These are phyloP conservation scores for Buddleja alternifolia DNA, from an alignment of 257 asterid genomes.

Conservation along the genomic window DNA sequence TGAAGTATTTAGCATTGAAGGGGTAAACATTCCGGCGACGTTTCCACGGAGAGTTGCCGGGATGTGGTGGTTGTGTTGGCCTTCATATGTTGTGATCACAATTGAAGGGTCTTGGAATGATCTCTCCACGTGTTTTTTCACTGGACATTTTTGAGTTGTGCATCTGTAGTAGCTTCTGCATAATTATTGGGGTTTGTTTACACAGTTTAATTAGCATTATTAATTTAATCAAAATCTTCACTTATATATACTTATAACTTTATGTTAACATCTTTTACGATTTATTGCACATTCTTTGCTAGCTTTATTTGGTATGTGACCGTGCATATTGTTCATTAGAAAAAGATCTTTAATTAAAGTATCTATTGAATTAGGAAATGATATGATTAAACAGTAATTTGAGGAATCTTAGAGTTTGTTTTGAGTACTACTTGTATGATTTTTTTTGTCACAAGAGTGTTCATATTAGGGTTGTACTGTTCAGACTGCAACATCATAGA, in stretches of 20 bases:
- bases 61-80: slow-evolving; percentile 69
- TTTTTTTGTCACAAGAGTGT: slow-evolving; percentile 20
- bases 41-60: slow-evolving; percentile 50
- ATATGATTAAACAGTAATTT: too few relatives aligned
- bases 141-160: slow-evolving; percentile 65
- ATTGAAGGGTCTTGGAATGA: slow-evolving; percentile 64
- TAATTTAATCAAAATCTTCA: not conserved
- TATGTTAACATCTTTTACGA: too few relatives aligned
- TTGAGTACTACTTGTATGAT: not conserved
- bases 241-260: too few relatives aligned
- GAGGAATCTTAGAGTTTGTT: not conserved
- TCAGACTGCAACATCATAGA: slow-evolving; percentile 12
- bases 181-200: not conserved
- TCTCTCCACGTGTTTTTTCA: slow-evolving; percentile 71
- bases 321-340: too few relatives aligned
- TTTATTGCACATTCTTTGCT: too few relatives aligned
- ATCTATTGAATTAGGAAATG: too few relatives aligned
- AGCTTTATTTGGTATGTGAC: too few relatives aligned
- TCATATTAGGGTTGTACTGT: slow-evolving; percentile 39
- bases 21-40: slow-evolving; percentile 35
- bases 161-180: slow-evolving; percentile 75
- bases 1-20: slow-evolving; percentile 29
- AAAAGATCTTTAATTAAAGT: too few relatives aligned
- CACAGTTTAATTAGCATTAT: not conserved
- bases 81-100: slow-evolving; percentile 70